Conservation (phyloP, 225 moss, liverwort and hornwort genomes). For the Physcomitrium patens region DNA sequence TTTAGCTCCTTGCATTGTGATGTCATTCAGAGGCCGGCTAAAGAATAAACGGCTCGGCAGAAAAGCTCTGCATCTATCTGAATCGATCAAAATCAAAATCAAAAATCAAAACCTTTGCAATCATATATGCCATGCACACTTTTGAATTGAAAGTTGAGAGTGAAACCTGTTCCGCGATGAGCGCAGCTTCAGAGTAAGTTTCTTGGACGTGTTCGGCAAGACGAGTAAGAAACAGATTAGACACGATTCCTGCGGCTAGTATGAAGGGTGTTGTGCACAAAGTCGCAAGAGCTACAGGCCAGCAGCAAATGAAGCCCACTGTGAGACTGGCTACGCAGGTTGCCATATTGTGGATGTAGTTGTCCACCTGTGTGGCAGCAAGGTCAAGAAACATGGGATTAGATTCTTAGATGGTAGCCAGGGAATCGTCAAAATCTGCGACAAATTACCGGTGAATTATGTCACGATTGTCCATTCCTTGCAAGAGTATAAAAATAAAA, state of each 20-base stretch:
- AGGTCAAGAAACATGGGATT: not conserved
- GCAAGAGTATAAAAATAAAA: not conserved
- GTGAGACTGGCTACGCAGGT: conserved; percentile 75
- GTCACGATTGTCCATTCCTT: not conserved
- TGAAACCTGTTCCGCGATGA: conserved; percentile 78
- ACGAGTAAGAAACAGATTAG: conserved; percentile 71
- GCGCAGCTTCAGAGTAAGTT: conserved; percentile 81
- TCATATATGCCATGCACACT: no score
- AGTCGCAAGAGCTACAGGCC: conserved; percentile 77
- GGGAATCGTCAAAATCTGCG: not conserved
- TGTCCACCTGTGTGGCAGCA: conserved; percentile 61
- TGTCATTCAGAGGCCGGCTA: not conserved
- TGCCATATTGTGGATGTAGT: conserved; percentile 91
- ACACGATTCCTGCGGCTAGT: conserved; percentile 78
- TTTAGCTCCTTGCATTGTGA: not conserved
- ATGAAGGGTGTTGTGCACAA: conserved; percentile 78
- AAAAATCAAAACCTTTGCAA: no score
- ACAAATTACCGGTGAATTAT: not conserved
- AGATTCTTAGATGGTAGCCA: not conserved
- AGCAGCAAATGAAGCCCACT: conserved; percentile 79
- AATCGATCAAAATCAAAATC: no score
- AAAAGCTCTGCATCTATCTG: no score
- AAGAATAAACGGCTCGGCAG: no score
- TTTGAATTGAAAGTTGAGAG: not conserved
- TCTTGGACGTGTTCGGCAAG: conserved; percentile 84